phyloP scores from a whole-genome alignment of 2,329 filamentous ascomycete genomes.

The Xylariaceae sp. region DNA sequence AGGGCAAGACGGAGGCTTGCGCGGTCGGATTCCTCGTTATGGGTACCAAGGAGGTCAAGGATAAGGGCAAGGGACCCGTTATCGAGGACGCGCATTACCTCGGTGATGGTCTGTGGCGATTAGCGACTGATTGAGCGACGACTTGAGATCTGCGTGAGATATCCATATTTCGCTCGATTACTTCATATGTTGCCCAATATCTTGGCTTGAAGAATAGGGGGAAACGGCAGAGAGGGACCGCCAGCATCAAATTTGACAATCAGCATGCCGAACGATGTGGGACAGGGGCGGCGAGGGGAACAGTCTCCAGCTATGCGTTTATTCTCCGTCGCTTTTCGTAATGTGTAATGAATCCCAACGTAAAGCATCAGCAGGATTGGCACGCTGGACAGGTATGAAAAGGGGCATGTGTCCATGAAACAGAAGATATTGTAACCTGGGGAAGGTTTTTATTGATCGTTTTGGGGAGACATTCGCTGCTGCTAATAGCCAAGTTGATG shows the following conservation, averaged over 20 bases:
- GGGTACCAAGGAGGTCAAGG: conserved; percentile 87
- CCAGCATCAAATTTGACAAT: not conserved
- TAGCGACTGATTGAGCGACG: conserved; percentile 34
- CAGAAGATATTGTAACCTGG: not conserved
- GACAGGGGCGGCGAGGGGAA: not conserved
- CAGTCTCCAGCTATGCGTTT: not conserved
- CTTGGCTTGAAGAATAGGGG: too few relatives aligned
- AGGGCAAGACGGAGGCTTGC: conserved; percentile 90
- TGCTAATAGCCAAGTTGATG: not conserved
- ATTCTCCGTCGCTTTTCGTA: conserved; percentile 7
- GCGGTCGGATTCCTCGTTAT: conserved; percentile 78
- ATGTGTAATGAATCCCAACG: conserved; percentile 10
- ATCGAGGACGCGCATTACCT: conserved; percentile 92
- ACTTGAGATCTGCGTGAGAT: conserved; percentile 1
- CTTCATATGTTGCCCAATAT: not conserved
- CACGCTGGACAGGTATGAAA: not conserved
- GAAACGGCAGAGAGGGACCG: not conserved
- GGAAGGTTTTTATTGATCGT: not conserved
- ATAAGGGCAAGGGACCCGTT: conserved; percentile 87
- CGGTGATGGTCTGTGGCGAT: conserved; percentile 87
- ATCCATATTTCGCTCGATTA: not conserved
- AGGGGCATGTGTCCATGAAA: not conserved
- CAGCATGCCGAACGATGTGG: not conserved
- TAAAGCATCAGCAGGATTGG: not conserved
- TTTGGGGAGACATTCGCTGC: too few relatives aligned